A percentile compares a stretch with the other conserved stretches of the same genome.
Conservation (phyloP, 768 basidiomycete species). For the Cantharellus anzutake region DNA sequence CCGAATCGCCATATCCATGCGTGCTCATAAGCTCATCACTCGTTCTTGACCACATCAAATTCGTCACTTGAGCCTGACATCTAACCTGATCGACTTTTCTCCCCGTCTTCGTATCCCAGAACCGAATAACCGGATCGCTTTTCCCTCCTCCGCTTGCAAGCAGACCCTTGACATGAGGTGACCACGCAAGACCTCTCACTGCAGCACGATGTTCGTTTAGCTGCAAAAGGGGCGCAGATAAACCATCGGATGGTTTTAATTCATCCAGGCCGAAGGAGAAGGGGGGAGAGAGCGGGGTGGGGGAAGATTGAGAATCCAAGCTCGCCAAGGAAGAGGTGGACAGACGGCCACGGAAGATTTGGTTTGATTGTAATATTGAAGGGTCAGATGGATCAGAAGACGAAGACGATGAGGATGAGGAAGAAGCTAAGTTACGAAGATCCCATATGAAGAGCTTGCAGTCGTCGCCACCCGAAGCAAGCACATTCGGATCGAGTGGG, state of each 20-base stretch:
- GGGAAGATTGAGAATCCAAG: neutral
- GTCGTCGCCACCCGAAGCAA: constrained; percentile 94
- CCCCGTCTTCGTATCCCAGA: constrained; percentile 88
- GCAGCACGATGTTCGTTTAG: constrained; percentile 95
- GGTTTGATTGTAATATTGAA: no score
- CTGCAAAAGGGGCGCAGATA: constrained; percentile 38
- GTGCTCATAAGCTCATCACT: constrained; percentile 97
- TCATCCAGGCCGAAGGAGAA: no score
- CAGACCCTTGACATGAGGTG: constrained; percentile 79
- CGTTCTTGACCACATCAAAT: constrained; percentile 88
- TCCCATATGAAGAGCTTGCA: constrained; percentile 99
- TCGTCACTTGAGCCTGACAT: constrained; percentile 96
- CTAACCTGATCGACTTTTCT: constrained; percentile 72
- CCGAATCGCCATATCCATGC: constrained; percentile 80
- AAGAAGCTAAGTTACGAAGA: neutral
- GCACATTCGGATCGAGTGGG: constrained; percentile 32
- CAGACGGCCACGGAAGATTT: neutral
- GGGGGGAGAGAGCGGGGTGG: neutral
- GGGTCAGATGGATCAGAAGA: neutral
- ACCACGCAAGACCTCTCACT: constrained; percentile 97
- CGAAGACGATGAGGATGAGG: neutral
- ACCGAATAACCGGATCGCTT: constrained; percentile 94
- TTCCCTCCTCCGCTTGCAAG: constrained; percentile 93
- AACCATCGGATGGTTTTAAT: no score
- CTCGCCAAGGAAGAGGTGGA: neutral